A percentile compares a stretch with the other conserved stretches of the same genome.
Conservation (phyloP, 1,139 yeast species). For the Blastobotrys ciferrii region DNA sequence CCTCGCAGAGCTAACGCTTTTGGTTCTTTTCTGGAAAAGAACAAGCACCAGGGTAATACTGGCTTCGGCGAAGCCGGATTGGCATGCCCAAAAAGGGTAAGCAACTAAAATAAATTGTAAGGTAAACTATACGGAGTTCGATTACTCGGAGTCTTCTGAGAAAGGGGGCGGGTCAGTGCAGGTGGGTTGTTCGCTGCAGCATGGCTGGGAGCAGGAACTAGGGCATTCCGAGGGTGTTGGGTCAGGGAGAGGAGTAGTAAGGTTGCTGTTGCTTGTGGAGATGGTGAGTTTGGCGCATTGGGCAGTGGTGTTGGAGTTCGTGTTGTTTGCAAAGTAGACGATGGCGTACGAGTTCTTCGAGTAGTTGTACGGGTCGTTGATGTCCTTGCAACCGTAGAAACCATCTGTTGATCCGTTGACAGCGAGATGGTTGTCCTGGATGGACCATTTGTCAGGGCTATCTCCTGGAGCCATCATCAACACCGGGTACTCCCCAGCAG, state of each 20-base stretch:
- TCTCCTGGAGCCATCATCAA: neutral
- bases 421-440: neutral
- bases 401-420: constrained; percentile 8
- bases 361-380: constrained; percentile 10
- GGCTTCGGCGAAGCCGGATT: too few relatives aligned
- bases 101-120: too few relatives aligned
- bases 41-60: too few relatives aligned
- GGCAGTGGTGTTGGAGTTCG: neutral
- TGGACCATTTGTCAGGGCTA: neutral
- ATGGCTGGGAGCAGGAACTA: neutral
- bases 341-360: constrained; percentile 5
- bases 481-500: neutral
- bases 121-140: too few relatives aligned
- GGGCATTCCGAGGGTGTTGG: constrained; percentile 2
- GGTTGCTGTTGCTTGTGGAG: neutral
- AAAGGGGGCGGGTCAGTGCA: too few relatives aligned
- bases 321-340: neutral
- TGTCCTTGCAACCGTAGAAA: constrained; percentile 10
- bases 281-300: constrained; percentile 3
- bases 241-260: constrained; percentile 1
- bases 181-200: too few relatives aligned
- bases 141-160: too few relatives aligned
- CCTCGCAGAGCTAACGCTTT: too few relatives aligned
- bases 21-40: too few relatives aligned
- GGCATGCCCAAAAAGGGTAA: too few relatives aligned